Percentiles rank a stretch among this genome's conserved stretches.
Evolutionary conservation across 306 rosid genomes (phyloP).

Genomic region (Sphenostylis stenocarpa): DNA sequence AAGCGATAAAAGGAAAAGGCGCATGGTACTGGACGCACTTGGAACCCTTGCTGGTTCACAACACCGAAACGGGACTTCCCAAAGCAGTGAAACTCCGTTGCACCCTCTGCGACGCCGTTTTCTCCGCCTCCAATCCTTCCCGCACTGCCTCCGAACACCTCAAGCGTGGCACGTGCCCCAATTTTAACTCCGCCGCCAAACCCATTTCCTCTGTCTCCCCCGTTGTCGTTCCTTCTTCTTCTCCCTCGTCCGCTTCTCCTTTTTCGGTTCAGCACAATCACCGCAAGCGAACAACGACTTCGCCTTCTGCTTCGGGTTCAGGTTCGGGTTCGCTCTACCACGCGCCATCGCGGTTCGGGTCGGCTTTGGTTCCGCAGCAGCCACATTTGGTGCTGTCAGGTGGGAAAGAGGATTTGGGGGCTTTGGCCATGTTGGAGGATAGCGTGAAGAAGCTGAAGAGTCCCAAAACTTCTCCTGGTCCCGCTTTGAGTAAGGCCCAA

Average conservation of each 20-base stretch:
- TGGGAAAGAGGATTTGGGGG: constrained; percentile 88
- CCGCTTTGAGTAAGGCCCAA: constrained; percentile 61
- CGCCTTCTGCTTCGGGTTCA: constrained; percentile 28
- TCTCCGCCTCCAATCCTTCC: constrained; percentile 94
- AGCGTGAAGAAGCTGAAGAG: constrained; percentile 96
- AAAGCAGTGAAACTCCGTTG: constrained; percentile 95
- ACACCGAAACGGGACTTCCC: constrained; percentile 73
- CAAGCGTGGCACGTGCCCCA: constrained; percentile 96
- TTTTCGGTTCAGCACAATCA: constrained; percentile 39
- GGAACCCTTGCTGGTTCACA: constrained; percentile 70
- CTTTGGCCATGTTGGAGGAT: constrained; percentile 91
- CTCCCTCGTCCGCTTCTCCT: constrained; percentile 32
- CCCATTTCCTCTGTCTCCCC: constrained; percentile 81
- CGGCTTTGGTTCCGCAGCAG: constrained; percentile 45
- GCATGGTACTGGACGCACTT: constrained; percentile 98
- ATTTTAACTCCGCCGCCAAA: constrained; percentile 58
- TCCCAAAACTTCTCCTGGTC: constrained; percentile 85
- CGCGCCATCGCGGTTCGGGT: constrained; percentile 44
- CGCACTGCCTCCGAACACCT: constrained; percentile 95
- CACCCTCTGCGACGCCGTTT: constrained; percentile 79
- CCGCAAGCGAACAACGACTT: constrained; percentile 55
- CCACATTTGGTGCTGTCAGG: constrained; percentile 87
- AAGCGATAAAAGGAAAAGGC: constrained; percentile 92
- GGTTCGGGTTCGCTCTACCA: constrained; percentile 26
- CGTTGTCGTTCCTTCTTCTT: neutral